Evolutionary conservation across 2,329 filamentous ascomycete genomes (phyloP), one percentile per base, ranked within the genome.

Genomic region (Penicillium hordei): DNA sequence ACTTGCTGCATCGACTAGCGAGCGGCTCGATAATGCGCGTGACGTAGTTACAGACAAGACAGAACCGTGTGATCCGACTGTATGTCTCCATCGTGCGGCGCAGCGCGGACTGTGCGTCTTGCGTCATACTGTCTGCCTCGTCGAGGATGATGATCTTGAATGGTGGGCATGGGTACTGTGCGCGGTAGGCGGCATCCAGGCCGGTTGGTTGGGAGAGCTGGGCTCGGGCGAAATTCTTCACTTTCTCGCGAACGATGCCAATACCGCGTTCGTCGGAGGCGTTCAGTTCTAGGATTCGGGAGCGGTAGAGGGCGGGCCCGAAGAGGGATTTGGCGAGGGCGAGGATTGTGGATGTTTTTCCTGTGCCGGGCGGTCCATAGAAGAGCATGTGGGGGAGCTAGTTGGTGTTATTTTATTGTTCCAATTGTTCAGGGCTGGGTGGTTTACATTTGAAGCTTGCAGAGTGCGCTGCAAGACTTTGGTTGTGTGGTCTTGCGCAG

Each of bases 131-230:
- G 75, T 99, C 94, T 65, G 94, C 94, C 79, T 99, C 94, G 76
- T 99, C 94, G 59, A 99, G 86, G 60, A 99, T 91, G 72, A 99
- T 93, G 72, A 99, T 96, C 80, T 99, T 99, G 82, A 97, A 99
- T 0, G 94, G 94, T 23, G 94, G 94, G 72, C 93, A 97, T 0
- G 94, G 93, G 70, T 96, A 97, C 71, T 88, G 79, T 60, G 83
- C 80, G 45, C 81, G 72, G 65, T 87, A 87, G 49, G 81, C 77
- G 79, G 90, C 84, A 67, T 87, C 79, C 61, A 87, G 77, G 0
- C 82, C 80, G 0, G 91, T 87, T 2, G 90, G 87, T 64, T 95
- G 91, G 31, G 90, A 93, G 61, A 97, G 85, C 75, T 97, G 93
- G 82, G 95, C 93, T 60, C 93, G 87, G 23, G 95, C 95, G 75